These are phyloP conservation scores for Ogataea polymorpha DNA, from an alignment of 805 yeast genomes.

Conservation along the genomic window DNA sequence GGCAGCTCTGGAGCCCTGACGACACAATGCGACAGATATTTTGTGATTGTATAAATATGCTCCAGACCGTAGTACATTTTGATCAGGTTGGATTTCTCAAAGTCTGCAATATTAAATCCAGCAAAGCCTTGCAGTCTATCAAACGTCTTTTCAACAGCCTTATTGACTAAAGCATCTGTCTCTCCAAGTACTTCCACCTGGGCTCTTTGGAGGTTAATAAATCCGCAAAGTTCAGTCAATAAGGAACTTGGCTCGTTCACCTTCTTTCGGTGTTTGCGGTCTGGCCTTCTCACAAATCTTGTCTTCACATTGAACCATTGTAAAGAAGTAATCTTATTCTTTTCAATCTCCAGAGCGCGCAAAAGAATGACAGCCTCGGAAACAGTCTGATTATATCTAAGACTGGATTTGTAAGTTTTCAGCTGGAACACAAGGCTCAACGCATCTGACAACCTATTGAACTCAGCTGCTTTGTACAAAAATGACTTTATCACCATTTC, in stretches of 20 bases:
- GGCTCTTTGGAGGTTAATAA: conserved; percentile 12
- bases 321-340: conserved; percentile 9
- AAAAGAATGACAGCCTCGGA: conserved; percentile 26
- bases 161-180: not conserved
- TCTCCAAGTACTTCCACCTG: conserved; percentile 8
- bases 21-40: conserved; percentile 15
- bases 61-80: conserved; percentile 14
- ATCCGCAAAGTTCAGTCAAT: conserved; percentile 14
- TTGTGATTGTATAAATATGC: conserved; percentile 20
- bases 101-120: conserved; percentile 7
- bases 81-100: conserved; percentile 4
- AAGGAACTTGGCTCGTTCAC: conserved; percentile 2
- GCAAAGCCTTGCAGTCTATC: conserved; percentile 3
- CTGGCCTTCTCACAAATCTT: conserved; percentile 13
- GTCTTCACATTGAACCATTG: conserved; percentile 19
- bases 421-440: conserved; percentile 22
- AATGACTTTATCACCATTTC: conserved; percentile 26
- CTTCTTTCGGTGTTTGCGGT: conserved; percentile 4
- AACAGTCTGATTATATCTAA: conserved; percentile 18
- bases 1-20: conserved; percentile 9
- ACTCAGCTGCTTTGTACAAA: conserved; percentile 25
- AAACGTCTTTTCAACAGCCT: conserved; percentile 5
- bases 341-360: conserved; percentile 21
- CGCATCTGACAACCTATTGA: conserved; percentile 18
- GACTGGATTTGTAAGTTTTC: conserved; percentile 11